Evolutionary conservation across 2,329 filamentous ascomycete species (phyloP).

Genomic region (Madurella mycetomatis): DNA sequence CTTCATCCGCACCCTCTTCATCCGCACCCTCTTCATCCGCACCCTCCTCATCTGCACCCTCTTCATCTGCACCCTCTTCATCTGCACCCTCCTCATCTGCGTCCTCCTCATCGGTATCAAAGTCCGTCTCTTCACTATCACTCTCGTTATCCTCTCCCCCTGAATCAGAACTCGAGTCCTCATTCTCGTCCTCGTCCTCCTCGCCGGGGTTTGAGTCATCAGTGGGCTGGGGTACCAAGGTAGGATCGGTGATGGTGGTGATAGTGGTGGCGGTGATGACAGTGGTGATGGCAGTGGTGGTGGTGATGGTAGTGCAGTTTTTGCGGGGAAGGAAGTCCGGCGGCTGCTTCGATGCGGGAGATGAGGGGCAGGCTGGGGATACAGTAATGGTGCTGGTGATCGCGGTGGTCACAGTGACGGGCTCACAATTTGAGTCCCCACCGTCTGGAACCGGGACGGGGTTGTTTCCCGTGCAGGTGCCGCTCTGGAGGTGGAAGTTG

Average conservation of each 20-base stretch:
- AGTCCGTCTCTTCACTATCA: background rate
- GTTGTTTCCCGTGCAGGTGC: constrained; percentile 27
- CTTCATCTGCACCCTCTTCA: no score
- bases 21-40: no score
- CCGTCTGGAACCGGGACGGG: constrained; percentile 1
- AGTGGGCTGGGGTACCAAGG: background rate
- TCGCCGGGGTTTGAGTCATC: background rate
- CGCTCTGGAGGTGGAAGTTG: constrained; percentile 34
- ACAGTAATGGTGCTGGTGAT: constrained; percentile 16
- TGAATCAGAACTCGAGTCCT: background rate
- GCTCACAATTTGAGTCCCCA: constrained; percentile 23
- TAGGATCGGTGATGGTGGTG: background rate
- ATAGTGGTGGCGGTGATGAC: background rate
- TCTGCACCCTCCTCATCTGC: no score
- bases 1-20: no score
- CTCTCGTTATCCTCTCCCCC: background rate
- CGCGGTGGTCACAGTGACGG: constrained; percentile 27
- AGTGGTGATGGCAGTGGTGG: background rate
- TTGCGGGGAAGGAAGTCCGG: no score
- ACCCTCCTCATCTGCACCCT: background rate
- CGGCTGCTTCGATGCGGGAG: background rate
- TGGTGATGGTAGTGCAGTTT: constrained; percentile 1
- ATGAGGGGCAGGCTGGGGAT: background rate
- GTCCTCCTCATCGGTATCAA: background rate
- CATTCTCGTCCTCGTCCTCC: background rate